Percentiles rank a stretch among this genome's conserved stretches.
Evolutionary conservation across 345 rosid species (phyloP).

Genomic region (Eucalyptus erythrocorys): DNA sequence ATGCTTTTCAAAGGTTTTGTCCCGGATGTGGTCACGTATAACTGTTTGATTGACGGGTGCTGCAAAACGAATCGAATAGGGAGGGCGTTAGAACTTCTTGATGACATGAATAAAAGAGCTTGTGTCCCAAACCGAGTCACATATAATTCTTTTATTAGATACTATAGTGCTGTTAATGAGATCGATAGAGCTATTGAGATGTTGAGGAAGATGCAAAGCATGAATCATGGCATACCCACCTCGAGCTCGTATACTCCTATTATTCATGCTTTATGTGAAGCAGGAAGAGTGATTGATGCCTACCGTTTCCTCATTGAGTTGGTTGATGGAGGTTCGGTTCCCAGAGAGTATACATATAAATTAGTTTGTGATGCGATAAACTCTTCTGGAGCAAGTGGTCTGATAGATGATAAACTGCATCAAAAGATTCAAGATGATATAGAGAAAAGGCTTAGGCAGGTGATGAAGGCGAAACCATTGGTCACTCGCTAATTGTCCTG

Average conservation of each 20-base stretch:
- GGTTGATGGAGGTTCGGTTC: slow-evolving; percentile 59
- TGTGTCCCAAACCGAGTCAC: slow-evolving; percentile 66
- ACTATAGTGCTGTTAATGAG: slow-evolving; percentile 65
- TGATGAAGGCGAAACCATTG: slow-evolving; percentile 52
- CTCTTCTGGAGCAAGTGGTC: slow-evolving; percentile 12
- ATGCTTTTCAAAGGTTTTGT: slow-evolving; percentile 75
- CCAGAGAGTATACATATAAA: slow-evolving; percentile 73
- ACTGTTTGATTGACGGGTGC: slow-evolving; percentile 86
- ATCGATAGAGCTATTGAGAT: slow-evolving; percentile 60
- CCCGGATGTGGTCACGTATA: slow-evolving; percentile 77
- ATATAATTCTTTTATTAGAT: slow-evolving; percentile 73
- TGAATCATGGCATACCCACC: slow-evolving; percentile 59
- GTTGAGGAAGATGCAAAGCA: slow-evolving; percentile 60
- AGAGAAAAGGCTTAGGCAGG: slow-evolving; percentile 32
- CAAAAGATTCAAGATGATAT: slow-evolving; percentile 38
- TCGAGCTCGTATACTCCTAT: slow-evolving; percentile 63
- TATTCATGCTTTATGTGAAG: slow-evolving; percentile 76
- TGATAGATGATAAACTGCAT: slow-evolving; percentile 28
- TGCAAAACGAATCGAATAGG: slow-evolving; percentile 61
- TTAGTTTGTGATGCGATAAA: slow-evolving; percentile 45
- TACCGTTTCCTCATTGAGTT: slow-evolving; percentile 52
- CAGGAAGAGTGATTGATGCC: slow-evolving; percentile 47
- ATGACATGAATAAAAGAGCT: slow-evolving; percentile 63
- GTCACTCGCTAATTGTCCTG: slow-evolving; percentile 7
- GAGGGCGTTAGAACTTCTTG: slow-evolving; percentile 68